Conservation (phyloP, 768 basidiomycete species). For the Hysterangium stoloniferum region DNA sequence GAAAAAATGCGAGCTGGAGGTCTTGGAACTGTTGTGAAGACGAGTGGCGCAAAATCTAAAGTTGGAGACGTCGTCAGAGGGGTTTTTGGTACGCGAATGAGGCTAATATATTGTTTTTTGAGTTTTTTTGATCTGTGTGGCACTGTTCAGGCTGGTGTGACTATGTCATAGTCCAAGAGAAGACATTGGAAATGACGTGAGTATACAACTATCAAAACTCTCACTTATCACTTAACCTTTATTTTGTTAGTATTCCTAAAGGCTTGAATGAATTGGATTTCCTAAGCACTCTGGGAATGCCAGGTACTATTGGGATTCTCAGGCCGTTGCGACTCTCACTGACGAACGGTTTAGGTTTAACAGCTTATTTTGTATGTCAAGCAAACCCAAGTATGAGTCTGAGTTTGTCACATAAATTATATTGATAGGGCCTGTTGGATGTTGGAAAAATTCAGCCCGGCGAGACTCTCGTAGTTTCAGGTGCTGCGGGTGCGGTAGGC, state of each 20-base stretch:
- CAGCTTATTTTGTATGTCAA: conserved; percentile 76
- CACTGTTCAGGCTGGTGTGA: conserved; percentile 84
- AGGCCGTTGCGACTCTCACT: neutral
- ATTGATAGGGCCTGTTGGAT: conserved; percentile 66
- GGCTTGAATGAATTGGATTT: conserved; percentile 69
- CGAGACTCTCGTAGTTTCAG: conserved; percentile 80
- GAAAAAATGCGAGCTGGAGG: conserved; percentile 68
- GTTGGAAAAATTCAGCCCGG: conserved; percentile 75
- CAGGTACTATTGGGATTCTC: conserved; percentile 41
- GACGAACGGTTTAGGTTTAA: conserved; percentile 55
- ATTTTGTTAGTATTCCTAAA: conserved; percentile 38
- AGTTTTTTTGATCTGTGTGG: neutral
- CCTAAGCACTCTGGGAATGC: conserved; percentile 67
- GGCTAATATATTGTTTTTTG: neutral
- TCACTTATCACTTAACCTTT: no score
- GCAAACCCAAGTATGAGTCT: no score
- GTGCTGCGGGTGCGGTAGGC: conserved; percentile 90
- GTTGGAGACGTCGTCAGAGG: conserved; percentile 68
- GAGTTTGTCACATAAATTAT: neutral
- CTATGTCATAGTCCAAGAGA: conserved; percentile 55
- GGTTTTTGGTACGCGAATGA: conserved; percentile 40
- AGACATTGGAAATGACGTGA: conserved; percentile 49
- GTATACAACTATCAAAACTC: conserved; percentile 15
- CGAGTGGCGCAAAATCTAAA: conserved; percentile 46
- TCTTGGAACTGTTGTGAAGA: conserved; percentile 53